phyloP scores from a whole-genome alignment of 257 asterid genomes.

The Datura wrightii region DNA sequence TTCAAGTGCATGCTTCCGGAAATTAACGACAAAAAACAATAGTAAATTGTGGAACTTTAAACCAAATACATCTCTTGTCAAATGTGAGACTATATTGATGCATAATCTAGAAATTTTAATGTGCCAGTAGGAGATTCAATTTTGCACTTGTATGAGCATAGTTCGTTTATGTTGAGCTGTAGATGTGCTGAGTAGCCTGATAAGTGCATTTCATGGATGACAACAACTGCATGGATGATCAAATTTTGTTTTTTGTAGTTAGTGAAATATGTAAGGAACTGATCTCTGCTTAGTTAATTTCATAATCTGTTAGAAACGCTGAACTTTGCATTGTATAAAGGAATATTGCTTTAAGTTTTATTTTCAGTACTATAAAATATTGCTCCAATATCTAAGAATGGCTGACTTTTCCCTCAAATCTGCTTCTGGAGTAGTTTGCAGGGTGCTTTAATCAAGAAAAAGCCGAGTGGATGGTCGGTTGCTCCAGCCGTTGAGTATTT shows the following conservation, averaged over 20 bases:
- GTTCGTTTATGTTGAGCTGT: background rate
- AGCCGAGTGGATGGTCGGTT: slow-evolving; percentile 36
- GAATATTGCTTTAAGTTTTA: background rate
- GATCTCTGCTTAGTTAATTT: slow-evolving; percentile 11
- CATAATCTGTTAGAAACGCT: slow-evolving; percentile 3
- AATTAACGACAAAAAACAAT: background rate
- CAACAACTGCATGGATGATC: background rate
- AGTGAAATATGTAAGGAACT: background rate
- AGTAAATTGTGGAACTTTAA: background rate
- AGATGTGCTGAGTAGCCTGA: slow-evolving; percentile 13
- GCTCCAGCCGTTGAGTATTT: slow-evolving; percentile 39
- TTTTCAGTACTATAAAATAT: background rate
- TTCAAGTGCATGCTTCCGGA: background rate
- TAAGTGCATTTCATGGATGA: slow-evolving; percentile 21
- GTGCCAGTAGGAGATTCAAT: background rate
- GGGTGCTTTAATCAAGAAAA: slow-evolving; percentile 42
- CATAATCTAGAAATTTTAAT: background rate
- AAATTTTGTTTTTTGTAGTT: background rate
- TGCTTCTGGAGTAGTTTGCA: slow-evolving; percentile 41
- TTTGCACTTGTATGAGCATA: background rate
- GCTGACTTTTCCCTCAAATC: background rate
- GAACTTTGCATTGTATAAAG: background rate
- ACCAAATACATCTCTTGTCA: slow-evolving; percentile 13
- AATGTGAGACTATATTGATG: background rate
- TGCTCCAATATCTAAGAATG: background rate